Evolutionary conservation across 2,329 filamentous ascomycete species (phyloP).

Genomic region (Colletotrichum sublineola): DNA sequence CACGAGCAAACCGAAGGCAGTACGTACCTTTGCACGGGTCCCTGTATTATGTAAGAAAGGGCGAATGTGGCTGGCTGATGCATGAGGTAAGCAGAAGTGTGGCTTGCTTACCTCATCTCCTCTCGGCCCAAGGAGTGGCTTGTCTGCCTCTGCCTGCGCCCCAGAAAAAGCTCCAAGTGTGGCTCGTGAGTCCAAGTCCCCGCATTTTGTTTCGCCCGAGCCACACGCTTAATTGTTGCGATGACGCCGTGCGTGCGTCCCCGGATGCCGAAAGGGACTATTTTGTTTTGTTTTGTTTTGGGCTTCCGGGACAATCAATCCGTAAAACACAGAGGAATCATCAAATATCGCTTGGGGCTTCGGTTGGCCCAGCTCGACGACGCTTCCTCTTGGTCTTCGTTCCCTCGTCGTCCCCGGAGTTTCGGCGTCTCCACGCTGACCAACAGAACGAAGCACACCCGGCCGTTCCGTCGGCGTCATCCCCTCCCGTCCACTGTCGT

Average conservation of each 20-base stretch:
- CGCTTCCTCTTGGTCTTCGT: neutral
- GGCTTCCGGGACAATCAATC: too few relatives aligned
- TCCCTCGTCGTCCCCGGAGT: constrained; percentile 13
- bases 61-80: accelerated
- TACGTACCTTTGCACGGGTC: constrained; percentile 15
- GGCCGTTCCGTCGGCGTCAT: constrained; percentile 26
- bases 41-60: neutral
- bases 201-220: constrained; percentile 8
- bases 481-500: neutral
- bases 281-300: too few relatives aligned
- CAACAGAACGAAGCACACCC: constrained; percentile 16
- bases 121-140: neutral
- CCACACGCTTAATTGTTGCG: constrained; percentile 6
- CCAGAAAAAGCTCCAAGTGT: too few relatives aligned
- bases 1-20: neutral
- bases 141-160: too few relatives aligned
- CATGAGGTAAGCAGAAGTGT: too few relatives aligned
- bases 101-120: neutral
- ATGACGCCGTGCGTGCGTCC: constrained; percentile 22
- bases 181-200: neutral
- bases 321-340: neutral
- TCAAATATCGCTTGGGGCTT: neutral
- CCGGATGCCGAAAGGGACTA: too few relatives aligned
- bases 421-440: constrained; percentile 37
- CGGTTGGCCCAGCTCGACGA: neutral